Base-by-base conservation (phyloP, 2,329 filamentous ascomycete species). In the Colletotrichum noveboracense region DNA sequence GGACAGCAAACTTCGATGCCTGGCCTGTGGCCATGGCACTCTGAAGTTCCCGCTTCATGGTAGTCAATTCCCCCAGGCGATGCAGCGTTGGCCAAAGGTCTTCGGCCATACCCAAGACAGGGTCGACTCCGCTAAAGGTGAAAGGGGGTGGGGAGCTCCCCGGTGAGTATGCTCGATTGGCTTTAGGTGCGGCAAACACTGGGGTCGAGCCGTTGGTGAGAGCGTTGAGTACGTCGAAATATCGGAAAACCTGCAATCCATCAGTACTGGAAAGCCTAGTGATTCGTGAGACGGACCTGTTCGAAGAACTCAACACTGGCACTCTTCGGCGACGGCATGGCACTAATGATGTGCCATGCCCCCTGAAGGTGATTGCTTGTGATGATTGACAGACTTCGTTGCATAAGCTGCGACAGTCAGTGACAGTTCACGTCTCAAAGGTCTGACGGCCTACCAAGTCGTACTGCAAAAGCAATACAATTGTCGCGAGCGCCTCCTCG, bases 181-280 rank as follows among this genome's bases (percentile, higher is more conserved):
- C 21, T 16, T 62, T 70, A 9, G 71, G 71, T 30, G 71, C 71
- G 7, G 71, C 26, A 48, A 74, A 74, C 4, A 76, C 43, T 18
- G 74, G 70, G 18, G 62, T 36, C 5, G 74, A 61, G 16, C 48
- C 70, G 6, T 64, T 67, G 16, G 70, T 66, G n/a, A 77, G 56
- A 16, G 76, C 74, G 26, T 77, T 70, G n/a, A 77, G 65, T 4
- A 73, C 62, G 18, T 77, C 76, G 26, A 77, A 77, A 26, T 77
- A 77, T 18, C 74, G 70, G 58, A 77, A 77, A 13, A 74, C 74
- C 76, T 77, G 32, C 6, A 4, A 4, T 4, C 3, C 7, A 28
- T 77, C 14, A 77, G 66, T 48, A 12, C 12, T 18, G 10, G 6
- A 6, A n/a, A 12, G 4, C 13, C 2, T 3, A 16, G 13, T 24